Conservation (phyloP, 2,329 filamentous ascomycete species). For the Pseudovirgaria hyperparasitica region DNA sequence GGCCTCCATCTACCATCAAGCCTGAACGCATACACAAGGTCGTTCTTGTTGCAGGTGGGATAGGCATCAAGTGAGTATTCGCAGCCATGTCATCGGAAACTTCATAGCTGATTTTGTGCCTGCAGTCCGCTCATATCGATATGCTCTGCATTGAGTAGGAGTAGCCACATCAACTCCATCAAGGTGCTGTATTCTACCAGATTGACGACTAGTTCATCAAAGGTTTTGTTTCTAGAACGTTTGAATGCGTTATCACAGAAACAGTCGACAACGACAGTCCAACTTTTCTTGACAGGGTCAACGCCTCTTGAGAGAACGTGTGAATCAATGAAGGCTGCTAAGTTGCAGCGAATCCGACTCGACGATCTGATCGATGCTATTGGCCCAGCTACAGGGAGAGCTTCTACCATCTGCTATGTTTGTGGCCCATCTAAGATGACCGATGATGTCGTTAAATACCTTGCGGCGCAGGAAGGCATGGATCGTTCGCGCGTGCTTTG, state of each 20-base stretch:
- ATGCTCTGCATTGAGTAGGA: too few relatives aligned
- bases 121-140: constrained; percentile 62
- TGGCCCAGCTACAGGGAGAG: constrained; percentile 19
- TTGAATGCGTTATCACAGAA: constrained; percentile 11
- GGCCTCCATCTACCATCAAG: constrained; percentile 48
- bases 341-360: constrained; percentile 20
- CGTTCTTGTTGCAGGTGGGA: constrained; percentile 68
- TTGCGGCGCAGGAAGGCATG: constrained; percentile 26
- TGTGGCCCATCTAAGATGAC: constrained; percentile 38
- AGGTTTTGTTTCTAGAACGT: constrained; percentile 23
- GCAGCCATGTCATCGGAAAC: constrained; percentile 1
- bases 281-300: constrained; percentile 6
- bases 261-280: too few relatives aligned
- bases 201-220: constrained; percentile 15
- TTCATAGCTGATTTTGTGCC: not conserved
- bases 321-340: too few relatives aligned
- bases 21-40: constrained; percentile 39
- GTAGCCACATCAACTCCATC: too few relatives aligned
- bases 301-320: too few relatives aligned
- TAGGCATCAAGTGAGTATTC: constrained; percentile 58
- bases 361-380: constrained; percentile 28
- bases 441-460: constrained; percentile 29
- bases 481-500: constrained; percentile 28
- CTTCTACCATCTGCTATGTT: constrained; percentile 31
- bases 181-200: constrained; percentile 52